Base-by-base conservation (phyloP, 495 filamentous ascomycete species). In the Chaetomium tenue region DNA sequence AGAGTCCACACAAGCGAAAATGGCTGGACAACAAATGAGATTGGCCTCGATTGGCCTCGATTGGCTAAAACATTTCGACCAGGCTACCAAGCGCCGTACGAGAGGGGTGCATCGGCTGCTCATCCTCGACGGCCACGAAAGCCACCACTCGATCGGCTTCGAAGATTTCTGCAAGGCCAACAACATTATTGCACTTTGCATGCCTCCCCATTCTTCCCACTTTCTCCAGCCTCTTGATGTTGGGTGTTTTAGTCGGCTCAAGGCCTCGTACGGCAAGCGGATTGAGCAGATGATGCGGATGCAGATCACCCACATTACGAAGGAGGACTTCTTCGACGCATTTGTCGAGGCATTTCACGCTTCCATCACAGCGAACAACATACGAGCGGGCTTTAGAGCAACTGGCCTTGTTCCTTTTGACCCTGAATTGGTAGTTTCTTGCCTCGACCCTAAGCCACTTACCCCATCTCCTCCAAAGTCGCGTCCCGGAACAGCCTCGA, bases 151-250 rank as follows among this genome's bases (percentile, higher is more conserved):
- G 8, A 25, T 52, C 33, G 37, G 71, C 40, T 75, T 76, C 56
- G 37, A 75, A n/a, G 55, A 44, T 12, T 70, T 61, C 47, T 75
- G 64, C 58, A 64, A 63, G 42, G 39, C 68, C 22, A 53, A 73
- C 59, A 71, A 74, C 25, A 75, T 74, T 60, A 55, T 68, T 39
- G 68, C 68, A 12, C 65, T 75, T 39, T 74, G 52, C 59, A 61
- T 61, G 30, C 59, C 59, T 61, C 47, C 11, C 18, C 20, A 61
- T 16, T 52, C 46, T 18, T 61, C 28, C 11, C n/a, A 61, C 28
- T 2, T 23, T 0, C 47, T 42, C 6, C 30, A 61, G 59, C 59
- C 28, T 53, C 47, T 61, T 11, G 59, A 61, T 61, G 46, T 53
- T 53, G 30, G 59, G 30, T 61, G 30, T 20, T 53, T 53, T 42